Evolutionary conservation across 352 stramenopile genomes (phyloP).

Genomic region (Pythium pyrilobum): DNA sequence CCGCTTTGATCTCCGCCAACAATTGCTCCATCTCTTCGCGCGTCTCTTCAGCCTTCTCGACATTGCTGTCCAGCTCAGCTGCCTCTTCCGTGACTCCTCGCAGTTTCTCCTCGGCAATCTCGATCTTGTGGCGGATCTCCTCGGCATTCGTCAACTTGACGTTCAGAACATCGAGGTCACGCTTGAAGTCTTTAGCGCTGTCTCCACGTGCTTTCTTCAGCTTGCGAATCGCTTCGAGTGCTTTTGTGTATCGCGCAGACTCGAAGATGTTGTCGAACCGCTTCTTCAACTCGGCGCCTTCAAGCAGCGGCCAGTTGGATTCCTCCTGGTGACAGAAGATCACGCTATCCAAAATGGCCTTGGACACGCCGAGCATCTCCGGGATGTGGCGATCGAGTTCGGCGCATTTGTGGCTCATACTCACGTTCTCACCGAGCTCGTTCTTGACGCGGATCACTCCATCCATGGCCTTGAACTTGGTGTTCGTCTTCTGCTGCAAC

Average conservation of each 20-base stretch:
- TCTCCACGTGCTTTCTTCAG: conserved; percentile 81
- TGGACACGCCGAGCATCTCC: conserved; percentile 94
- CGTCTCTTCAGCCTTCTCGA: conserved; percentile 44
- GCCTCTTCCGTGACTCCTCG: conserved; percentile 28
- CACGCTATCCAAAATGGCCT: conserved; percentile 98
- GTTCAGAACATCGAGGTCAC: conserved; percentile 88
- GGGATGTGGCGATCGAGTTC: conserved; percentile 94
- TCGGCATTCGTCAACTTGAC: conserved; percentile 73
- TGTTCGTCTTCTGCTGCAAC: conserved; percentile 85
- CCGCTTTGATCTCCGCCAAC: conserved; percentile 29
- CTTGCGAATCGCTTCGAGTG: conserved; percentile 95
- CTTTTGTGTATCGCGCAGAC: conserved; percentile 97
- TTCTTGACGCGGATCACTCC: conserved; percentile 91
- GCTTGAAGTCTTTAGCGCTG: conserved; percentile 91
- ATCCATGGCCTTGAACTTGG: conserved; percentile 96
- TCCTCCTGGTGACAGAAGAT: conserved; percentile 99
- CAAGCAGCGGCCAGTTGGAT: conserved; percentile 95
- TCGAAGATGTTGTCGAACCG: conserved; percentile 99
- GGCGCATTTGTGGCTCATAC: conserved; percentile 92
- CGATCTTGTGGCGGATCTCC: conserved; percentile 50
- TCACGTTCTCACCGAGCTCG: conserved; percentile 88
- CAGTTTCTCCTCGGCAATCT: conserved; percentile 41
- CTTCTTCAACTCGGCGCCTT: conserved; percentile 98
- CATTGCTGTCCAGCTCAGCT: conserved; percentile 24
- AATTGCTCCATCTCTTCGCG: conserved; percentile 51